A percentile compares a stretch with the other conserved stretches of the same genome.
These are phyloP conservation scores for Raffaelea deltoideospora DNA, from an alignment of 2,329 filamentous ascomycete genomes.

Conservation along the genomic window DNA sequence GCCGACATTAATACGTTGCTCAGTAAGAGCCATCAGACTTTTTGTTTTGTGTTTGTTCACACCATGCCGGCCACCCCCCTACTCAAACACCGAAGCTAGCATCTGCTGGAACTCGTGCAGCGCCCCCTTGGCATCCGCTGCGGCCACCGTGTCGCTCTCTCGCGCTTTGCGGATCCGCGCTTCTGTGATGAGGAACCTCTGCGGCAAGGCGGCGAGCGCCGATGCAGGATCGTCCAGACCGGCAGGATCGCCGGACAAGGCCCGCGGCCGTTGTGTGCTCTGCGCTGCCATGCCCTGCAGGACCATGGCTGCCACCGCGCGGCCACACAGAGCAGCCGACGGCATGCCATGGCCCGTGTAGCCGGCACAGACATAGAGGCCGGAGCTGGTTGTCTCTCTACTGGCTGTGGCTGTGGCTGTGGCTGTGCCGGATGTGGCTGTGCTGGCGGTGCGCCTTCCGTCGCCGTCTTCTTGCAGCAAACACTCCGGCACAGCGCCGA, in stretches of 20 bases:
- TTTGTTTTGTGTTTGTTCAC: not conserved
- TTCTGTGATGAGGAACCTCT: conserved; percentile 3
- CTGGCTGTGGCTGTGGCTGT: conserved; percentile 11
- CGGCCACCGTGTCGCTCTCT: conserved; percentile 1
- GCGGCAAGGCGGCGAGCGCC: conserved; percentile 6
- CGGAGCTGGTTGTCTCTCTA: conserved; percentile 26
- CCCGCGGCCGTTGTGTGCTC: not conserved
- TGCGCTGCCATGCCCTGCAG: conserved; percentile 17
- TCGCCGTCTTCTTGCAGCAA: too few relatives aligned
- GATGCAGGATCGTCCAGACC: conserved; percentile 16
- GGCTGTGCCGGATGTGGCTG: too few relatives aligned
- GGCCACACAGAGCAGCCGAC: conserved; percentile 50
- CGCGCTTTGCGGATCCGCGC: conserved; percentile 5
- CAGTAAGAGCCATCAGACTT: too few relatives aligned
- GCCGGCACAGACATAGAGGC: conserved; percentile 48
- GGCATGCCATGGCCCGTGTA: conserved; percentile 71
- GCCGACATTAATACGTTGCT: too few relatives aligned
- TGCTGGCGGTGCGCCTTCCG: too few relatives aligned
- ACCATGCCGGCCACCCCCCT: too few relatives aligned
- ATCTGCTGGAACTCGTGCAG: conserved; percentile 4
- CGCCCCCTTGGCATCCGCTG: conserved; percentile 1
- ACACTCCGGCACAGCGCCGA: conserved; percentile 45
- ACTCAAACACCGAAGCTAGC: too few relatives aligned
- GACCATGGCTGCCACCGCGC: conserved; percentile 47
- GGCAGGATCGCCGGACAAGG: not conserved